Evolutionary conservation across 768 basidiomycete species (phyloP), one percentile per base, ranked within the genome.

Genomic region (Neoboletus magnificus): DNA sequence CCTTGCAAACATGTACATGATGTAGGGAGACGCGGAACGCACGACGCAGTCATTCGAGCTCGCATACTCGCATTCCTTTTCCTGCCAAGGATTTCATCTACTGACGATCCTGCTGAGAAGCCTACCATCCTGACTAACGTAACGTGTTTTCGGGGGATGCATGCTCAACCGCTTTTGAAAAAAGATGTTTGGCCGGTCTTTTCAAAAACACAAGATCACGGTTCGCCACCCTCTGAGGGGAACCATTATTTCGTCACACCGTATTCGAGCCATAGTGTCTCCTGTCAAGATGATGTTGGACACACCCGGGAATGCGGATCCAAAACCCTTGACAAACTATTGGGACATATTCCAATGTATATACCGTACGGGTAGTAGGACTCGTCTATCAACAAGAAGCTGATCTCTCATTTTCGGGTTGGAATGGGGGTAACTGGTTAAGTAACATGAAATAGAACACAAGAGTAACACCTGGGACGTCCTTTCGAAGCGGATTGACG

Each of bases 141-240:
- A 35, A 35, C 43, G 6, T 1, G 18, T 7, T 30, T 18, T 5
- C 29, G 29, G 20, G 1, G 6, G 4, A n/a, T 27, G 29, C 3
- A 22, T 32, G 20, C 32, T 33, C 22, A 33, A 16, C 4, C 7
- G 16, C 4, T 3, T 47, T 23, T 25, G 15, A 9, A 4, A 20
- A 33, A 15, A 48, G 47, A 37, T 57, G 9, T 55, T 48, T 43
- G 53, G 56, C 4, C 5, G 41, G 12, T 48, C 39, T 6, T 57
- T 57, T 39, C 53, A 57, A 43, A 53, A 57, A 20, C 41, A 55
- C n/a, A 52, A 55, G 5, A 37, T 57, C 23, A 37, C 39, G 2
- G 47, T 57, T 43, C 53, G 27, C 7, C 35, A 29, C 2, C 55
- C 52, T 25, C 33, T 56, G 27, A 29, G 36, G 48, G 52, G 16